Percentiles rank a stretch among this genome's conserved stretches.
These are phyloP conservation scores for Colletotrichum godetiae DNA, from an alignment of 2,329 filamentous ascomycete genomes.

Conservation along the genomic window DNA sequence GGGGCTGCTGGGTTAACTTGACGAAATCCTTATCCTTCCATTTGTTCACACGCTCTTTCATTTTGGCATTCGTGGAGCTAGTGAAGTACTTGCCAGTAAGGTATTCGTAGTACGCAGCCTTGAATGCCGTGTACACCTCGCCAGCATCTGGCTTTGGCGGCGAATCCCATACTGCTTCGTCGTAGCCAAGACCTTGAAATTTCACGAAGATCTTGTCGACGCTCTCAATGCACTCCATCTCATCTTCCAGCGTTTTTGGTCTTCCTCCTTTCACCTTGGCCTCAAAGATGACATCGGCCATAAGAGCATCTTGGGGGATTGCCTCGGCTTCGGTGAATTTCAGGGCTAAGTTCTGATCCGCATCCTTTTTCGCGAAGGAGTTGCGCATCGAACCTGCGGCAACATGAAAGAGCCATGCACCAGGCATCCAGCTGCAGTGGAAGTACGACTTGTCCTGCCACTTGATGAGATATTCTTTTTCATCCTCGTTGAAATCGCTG, in stretches of 20 bases:
- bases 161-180: conserved; percentile 90
- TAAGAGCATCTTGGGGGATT: conserved; percentile 86
- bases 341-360: conserved; percentile 58
- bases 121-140: conserved; percentile 82
- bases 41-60: conserved; percentile 76
- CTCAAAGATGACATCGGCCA: conserved; percentile 86
- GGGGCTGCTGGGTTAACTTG: conserved; percentile 78
- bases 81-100: conserved; percentile 80
- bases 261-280: conserved; percentile 61
- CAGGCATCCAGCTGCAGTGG: conserved; percentile 87
- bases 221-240: conserved; percentile 77
- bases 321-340: conserved; percentile 81
- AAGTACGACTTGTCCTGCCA: conserved; percentile 87
- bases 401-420: conserved; percentile 87
- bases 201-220: conserved; percentile 85
- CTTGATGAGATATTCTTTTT: conserved; percentile 93
- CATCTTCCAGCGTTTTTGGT: conserved; percentile 59
- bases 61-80: conserved; percentile 63
- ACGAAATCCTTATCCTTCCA: conserved; percentile 76
- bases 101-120: conserved; percentile 87
- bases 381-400: conserved; percentile 72
- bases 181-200: conserved; percentile 91
- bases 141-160: conserved; percentile 75
- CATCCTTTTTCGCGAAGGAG: conserved; percentile 79
- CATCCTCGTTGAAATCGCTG: conserved; percentile 68